Evolutionary conservation across 2,329 filamentous ascomycete species (phyloP).

Genomic region (Orbilia oligospora): DNA sequence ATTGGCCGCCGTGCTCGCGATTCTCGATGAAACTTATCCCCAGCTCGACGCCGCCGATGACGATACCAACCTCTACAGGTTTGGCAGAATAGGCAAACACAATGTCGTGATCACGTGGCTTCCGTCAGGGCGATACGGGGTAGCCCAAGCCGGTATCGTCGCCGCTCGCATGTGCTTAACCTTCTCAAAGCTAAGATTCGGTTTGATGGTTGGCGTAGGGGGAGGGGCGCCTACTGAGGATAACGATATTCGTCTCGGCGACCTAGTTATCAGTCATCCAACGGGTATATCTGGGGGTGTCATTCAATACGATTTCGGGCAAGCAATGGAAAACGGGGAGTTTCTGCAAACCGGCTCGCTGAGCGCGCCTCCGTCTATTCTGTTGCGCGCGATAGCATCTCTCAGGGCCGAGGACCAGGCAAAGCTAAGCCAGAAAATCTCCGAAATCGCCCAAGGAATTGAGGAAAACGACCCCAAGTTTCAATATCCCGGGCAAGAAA

Average conservation of each 20-base stretch:
- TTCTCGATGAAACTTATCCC: slow-evolving; percentile 26
- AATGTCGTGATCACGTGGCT: slow-evolving; percentile 33
- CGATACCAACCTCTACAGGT: slow-evolving; percentile 22
- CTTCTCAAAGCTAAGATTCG: slow-evolving; percentile 15
- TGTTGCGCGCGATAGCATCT: slow-evolving; percentile 8
- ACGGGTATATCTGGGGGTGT: slow-evolving; percentile 11
- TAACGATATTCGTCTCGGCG: slow-evolving; percentile 36
- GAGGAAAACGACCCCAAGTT: slow-evolving; percentile 22
- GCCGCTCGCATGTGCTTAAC: slow-evolving; percentile 2
- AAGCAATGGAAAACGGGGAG: slow-evolving; percentile 19
- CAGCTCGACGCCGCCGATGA: slow-evolving; percentile 1
- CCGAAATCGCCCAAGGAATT: slow-evolving; percentile 1
- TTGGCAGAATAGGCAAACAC: slow-evolving; percentile 28
- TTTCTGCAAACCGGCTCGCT: slow-evolving; percentile 18
- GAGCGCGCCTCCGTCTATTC: slow-evolving; percentile 15
- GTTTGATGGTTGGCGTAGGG: slow-evolving; percentile 25
- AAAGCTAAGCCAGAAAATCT: slow-evolving; percentile 18
- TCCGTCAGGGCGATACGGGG: slow-evolving; percentile 2
- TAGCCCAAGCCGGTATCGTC: slow-evolving; percentile 2
- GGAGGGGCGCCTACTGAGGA: slow-evolving; percentile 9
- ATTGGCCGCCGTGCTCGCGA: slow-evolving; percentile 39
- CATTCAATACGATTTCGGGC: slow-evolving; percentile 22
- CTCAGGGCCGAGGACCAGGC: slow-evolving; percentile 7
- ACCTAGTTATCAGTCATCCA: slow-evolving; percentile 12
- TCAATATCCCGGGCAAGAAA: slow-evolving; percentile 5